Evolutionary conservation across 2,329 filamentous ascomycete genomes (phyloP).

Genomic region (Beauveria sp.): DNA sequence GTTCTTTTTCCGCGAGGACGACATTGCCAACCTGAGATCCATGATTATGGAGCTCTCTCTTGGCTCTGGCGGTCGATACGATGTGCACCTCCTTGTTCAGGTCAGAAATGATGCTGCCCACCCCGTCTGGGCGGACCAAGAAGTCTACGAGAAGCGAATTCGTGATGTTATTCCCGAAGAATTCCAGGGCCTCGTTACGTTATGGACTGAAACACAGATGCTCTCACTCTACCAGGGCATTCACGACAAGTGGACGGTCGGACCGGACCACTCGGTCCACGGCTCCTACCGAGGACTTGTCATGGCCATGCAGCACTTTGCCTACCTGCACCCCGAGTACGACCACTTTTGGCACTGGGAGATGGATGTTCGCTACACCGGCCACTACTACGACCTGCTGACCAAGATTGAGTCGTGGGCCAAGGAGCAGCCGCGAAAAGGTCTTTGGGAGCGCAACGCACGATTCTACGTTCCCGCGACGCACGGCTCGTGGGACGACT

Average conservation of each 20-base stretch:
- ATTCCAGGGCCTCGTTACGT: conserved; percentile 78
- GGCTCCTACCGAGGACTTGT: conserved; percentile 88
- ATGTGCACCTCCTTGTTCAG: conserved; percentile 78
- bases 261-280: conserved; percentile 68
- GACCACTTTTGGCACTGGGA: conserved; percentile 95
- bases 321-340: conserved; percentile 79
- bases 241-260: conserved; percentile 63
- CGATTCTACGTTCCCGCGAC: conserved; percentile 71
- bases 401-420: conserved; percentile 63
- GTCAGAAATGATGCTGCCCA: conserved; percentile 68
- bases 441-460: conserved; percentile 71
- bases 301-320: conserved; percentile 93
- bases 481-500: conserved; percentile 74
- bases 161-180: conserved; percentile 68
- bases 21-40: conserved; percentile 73
- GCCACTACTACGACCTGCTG: conserved; percentile 74
- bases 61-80: conserved; percentile 77
- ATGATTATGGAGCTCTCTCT: conserved; percentile 77
- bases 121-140: conserved; percentile 70
- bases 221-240: conserved; percentile 80
- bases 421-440: conserved; percentile 65
- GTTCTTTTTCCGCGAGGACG: conserved; percentile 70
- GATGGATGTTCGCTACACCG: conserved; percentile 85
- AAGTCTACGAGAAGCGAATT: conserved; percentile 59
- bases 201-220: conserved; percentile 96